A percentile compares a stretch with the other conserved stretches of the same genome.
These are phyloP conservation scores for Gaillardinia entomophila DNA, from an alignment of 805 yeast species.

Conservation along the genomic window DNA sequence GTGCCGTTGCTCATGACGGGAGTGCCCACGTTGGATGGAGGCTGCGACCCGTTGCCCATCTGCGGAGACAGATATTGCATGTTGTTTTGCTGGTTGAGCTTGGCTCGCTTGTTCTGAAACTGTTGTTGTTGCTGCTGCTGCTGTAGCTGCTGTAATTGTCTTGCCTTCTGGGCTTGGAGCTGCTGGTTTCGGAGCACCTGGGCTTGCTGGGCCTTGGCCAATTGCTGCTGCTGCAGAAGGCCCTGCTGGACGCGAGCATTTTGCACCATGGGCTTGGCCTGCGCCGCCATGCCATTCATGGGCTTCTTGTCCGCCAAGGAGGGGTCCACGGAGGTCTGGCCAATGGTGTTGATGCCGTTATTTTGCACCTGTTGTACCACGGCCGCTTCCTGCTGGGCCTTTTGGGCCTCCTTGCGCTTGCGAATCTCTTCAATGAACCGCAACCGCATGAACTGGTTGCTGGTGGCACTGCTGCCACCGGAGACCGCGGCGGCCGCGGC, in stretches of 20 bases:
- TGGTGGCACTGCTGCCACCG: slow-evolving; percentile 22
- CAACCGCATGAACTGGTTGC: slow-evolving; percentile 75
- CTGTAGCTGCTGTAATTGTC: slow-evolving; percentile 6
- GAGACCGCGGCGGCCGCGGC: slow-evolving; percentile 11
- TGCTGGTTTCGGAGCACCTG: slow-evolving; percentile 9
- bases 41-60: slow-evolving; percentile 5
- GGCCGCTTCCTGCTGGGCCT: slow-evolving; percentile 35
- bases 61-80: slow-evolving; percentile 5
- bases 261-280: not conserved
- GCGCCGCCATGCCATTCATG: not conserved
- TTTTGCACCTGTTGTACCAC: slow-evolving; percentile 28
- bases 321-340: not conserved
- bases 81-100: slow-evolving; percentile 2
- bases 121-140: slow-evolving; percentile 6
- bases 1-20: slow-evolving; percentile 6
- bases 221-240: slow-evolving; percentile 2
- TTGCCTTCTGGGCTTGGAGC: slow-evolving; percentile 9
- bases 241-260: too few species aligned
- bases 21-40: slow-evolving; percentile 8
- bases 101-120: slow-evolving; percentile 6
- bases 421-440: slow-evolving; percentile 86
- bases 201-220: slow-evolving; percentile 2
- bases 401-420: slow-evolving; percentile 48
- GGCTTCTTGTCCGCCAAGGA: not conserved
- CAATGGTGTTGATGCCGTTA: not conserved